Evolutionary conservation across 2,329 filamentous ascomycete species (phyloP), one percentile per base, ranked within the genome.

Genomic region (Acrocalymma vagum): DNA sequence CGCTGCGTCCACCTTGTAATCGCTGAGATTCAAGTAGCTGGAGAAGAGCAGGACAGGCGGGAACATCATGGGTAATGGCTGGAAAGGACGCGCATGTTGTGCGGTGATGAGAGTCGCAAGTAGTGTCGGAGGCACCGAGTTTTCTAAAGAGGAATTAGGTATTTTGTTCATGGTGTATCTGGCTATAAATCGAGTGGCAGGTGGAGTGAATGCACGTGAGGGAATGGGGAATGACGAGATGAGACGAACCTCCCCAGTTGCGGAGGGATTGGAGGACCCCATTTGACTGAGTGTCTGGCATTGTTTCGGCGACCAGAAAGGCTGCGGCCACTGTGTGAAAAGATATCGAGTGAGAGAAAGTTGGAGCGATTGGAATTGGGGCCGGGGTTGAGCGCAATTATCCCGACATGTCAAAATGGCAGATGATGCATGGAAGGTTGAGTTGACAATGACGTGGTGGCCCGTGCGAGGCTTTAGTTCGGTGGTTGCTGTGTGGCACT

Each of bases 21-120:
- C 77, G 48, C 78, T 77, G 20, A 87, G 59, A 61, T 87, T 87
- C 29, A 87, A 71, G 60, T 87, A 88, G 42, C 80, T 81, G 35
- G 79, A 80, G 70, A 87, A 85, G 43, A 87, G 75, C 3, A 88
- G 75, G 40, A 85, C 72, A 2, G 84, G 84, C 4, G 84, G 80
- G 62, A 88, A 87, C 49, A 85, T 67, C 78, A 88, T 84, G 4
- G 85, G 85, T 0, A 88, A 72, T 6, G 75, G 61, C 62, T 85
- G 83, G 66, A 85, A 83, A 6, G 85, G 85, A n/a, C 82, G 81
- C 28, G 80, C 73, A 71, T 87, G 81, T 56, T 87, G 82, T 9
- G 84, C 82, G 26, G 83, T 79, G 53, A 87, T 80, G 28, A 88
- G 73, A 7, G 84, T 85, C 42, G 85, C 85, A 28, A 86, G 78